Evolutionary conservation across 176 grass and related monocot genomes (phyloP), one percentile per base, ranked within the genome.

Genomic region (Elaeis guineensis): DNA sequence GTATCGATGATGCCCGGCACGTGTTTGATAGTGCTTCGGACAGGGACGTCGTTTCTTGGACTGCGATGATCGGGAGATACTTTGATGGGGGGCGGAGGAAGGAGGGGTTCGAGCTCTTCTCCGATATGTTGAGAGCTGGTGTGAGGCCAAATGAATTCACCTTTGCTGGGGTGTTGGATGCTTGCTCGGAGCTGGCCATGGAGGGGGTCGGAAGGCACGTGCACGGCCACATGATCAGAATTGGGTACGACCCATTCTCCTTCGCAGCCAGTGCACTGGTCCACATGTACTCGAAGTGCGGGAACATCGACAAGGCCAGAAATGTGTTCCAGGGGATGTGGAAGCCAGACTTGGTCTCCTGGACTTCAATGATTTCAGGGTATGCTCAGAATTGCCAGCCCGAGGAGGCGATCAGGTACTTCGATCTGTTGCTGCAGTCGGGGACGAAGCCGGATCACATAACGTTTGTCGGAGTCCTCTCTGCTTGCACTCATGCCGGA

Each of bases 211-310:
- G 86, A 26, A 71, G 48, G 70, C 86, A 96, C 57, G 78, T 90
- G 50, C 91, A 96, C 26, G 83, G 78, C 48, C 74, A 78, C 71
- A 82, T 87, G 83, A 58, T 44, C 15, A 96, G 79, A 70, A 67
- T 82, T 16, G 65, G 75, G 16, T 55, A 57, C 16, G 72, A 72
- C 16, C 72, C 77, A 18, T 82, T 80, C 6, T 82, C 78, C 55
- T 90, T 96, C 56, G 65, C 80, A 4, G 72, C 68, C 23, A 85
- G 86, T 8, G 69, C 91, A 8, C 80, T 87, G 14, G 20, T 96
- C 44, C 86, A 77, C 71, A 87, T 90, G 91, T 90, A 90, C 58
- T 82, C 86, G n/a, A 90, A 90, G 55, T 87, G 84, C 2, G 91
- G 91, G 50, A 89, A 77, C 58, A 82, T 87, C 55, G 68, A 64